Conservation (phyloP, 2,329 filamentous ascomycete species). For the Phialophora expanda region DNA sequence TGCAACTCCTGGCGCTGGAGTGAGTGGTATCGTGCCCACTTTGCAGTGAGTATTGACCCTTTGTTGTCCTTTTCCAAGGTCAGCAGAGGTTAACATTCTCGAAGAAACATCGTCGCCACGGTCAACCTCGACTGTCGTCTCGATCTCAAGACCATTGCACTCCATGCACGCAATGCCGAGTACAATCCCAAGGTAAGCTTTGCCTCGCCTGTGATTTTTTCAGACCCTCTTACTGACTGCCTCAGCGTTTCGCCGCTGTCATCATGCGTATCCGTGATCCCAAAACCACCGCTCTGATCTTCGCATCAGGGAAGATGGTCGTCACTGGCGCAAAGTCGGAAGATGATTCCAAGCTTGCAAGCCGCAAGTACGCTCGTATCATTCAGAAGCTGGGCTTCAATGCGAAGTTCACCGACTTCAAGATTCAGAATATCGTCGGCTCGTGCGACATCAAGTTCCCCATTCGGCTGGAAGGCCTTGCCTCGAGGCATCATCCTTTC, state of each 20-base stretch:
- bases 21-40: conserved; percentile 88
- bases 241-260: conserved; percentile 94
- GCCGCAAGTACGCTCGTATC: conserved; percentile 96
- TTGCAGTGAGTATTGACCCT: conserved; percentile 84
- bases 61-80: conserved; percentile 50
- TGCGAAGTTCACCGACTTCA: conserved; percentile 99
- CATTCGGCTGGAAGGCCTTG: conserved; percentile 92
- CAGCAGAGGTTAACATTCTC: conserved; percentile 57
- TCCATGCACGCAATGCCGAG: conserved; percentile 97
- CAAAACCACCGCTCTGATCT: conserved; percentile 97
- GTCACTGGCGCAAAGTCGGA: conserved; percentile 98
- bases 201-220: conserved; percentile 34
- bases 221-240: conserved; percentile 48
- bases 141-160: conserved; percentile 97
- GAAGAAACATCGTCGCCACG: conserved; percentile 98
- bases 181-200: conserved; percentile 91
- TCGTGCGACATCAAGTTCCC: conserved; percentile 99
- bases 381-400: conserved; percentile 99
- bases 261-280: conserved; percentile 99
- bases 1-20: conserved; percentile 82
- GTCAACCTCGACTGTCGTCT: conserved; percentile 97
- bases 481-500: conserved; percentile 98
- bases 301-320: conserved; percentile 99
- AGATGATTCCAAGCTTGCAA: conserved; percentile 95
- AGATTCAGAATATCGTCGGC: conserved; percentile 99